Percentiles rank a stretch among this genome's conserved stretches.
Evolutionary conservation across 2,329 filamentous ascomycete genomes (phyloP).

Genomic region (Purpureocillium takamizusanense): DNA sequence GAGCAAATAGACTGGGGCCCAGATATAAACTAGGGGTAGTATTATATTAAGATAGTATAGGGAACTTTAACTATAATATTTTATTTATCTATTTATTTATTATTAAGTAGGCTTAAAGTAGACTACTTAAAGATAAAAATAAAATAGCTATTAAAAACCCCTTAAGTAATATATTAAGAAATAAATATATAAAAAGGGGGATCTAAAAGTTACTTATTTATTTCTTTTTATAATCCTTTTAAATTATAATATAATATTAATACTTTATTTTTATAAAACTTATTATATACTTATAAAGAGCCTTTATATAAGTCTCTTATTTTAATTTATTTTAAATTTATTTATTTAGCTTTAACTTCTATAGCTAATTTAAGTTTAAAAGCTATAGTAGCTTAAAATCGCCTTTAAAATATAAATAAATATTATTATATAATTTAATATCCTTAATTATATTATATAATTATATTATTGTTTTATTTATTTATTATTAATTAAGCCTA

Average conservation of each 20-base stretch:
- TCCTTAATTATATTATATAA: not conserved
- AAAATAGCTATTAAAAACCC: too few relatives aligned
- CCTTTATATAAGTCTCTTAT: not conserved
- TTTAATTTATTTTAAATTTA: constrained; percentile 1
- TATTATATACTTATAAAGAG: too few relatives aligned
- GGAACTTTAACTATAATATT: constrained; percentile 1
- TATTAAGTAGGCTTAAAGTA: too few relatives aligned
- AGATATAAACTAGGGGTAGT: constrained; percentile 16
- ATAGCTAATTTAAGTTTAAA: too few relatives aligned
- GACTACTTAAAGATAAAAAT: too few relatives aligned
- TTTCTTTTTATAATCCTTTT: not conserved
- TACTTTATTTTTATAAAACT: constrained; percentile 3
- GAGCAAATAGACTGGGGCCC: constrained; percentile 35
- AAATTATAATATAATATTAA: constrained; percentile 1
- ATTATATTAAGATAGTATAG: too few relatives aligned
- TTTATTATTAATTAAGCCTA: not conserved
- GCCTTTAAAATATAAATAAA: constrained; percentile 2
- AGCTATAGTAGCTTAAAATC: too few relatives aligned
- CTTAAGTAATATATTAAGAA: too few relatives aligned
- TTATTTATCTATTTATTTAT: not conserved
- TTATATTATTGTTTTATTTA: constrained; percentile 1
- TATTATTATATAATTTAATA: constrained; percentile 2
- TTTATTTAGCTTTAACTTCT: too few relatives aligned
- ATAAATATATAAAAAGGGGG: too few relatives aligned
- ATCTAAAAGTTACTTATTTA: not conserved